Base-by-base conservation (phyloP, 2,329 filamentous ascomycete species). In the Hypoxylon sp. region DNA sequence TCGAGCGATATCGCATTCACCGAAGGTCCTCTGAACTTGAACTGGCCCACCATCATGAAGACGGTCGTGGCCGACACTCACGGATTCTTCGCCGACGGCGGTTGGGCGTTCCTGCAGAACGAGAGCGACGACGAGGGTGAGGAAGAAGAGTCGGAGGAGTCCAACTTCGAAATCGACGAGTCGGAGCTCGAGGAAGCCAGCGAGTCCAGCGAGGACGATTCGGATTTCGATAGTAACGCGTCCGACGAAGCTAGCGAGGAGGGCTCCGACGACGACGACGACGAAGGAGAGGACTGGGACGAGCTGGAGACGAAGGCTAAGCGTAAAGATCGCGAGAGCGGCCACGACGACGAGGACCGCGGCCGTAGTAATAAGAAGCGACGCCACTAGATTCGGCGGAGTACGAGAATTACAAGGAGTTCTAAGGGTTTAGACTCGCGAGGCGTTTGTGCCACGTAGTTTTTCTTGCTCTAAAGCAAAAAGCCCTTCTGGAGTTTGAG, bases 41-140 rank as follows among this genome's bases (percentile, higher is more conserved):
- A 98, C 84, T 99, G 95, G 95, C 91, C 92, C 10, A 97, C 94
- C 15, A 99, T 99, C 75, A 99, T 99, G 93, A 99, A 99, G 85
- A 99, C 95, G 0, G 94, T 99, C 24, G 94, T 91, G 19, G 89
- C 91, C 34, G 94, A 99, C 75, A 92, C 95, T 1, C 94, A 99
- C 76, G 88, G 91, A 71, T 99, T 99, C 87, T 99, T 97, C 78
- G 87, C 85, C 3, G 94, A 98, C 68, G 95, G 96, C 30, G 95
- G 95, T 47, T 99, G 95, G 95, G 91, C 88, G 1, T 98, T 99
- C 86, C 78, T 99, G 62, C 89, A 90, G 56, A 90, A 90, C 34
- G 94, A 97, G 62, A 93, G 91, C 0, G 95, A 98, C 73, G 92
- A 91, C 13, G 93, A 97, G 68, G 92, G 86, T 44, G 89, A 88